Evolutionary conservation across 2,329 filamentous ascomycete genomes (phyloP).

Genomic region (Rasamsonia emersonii): DNA sequence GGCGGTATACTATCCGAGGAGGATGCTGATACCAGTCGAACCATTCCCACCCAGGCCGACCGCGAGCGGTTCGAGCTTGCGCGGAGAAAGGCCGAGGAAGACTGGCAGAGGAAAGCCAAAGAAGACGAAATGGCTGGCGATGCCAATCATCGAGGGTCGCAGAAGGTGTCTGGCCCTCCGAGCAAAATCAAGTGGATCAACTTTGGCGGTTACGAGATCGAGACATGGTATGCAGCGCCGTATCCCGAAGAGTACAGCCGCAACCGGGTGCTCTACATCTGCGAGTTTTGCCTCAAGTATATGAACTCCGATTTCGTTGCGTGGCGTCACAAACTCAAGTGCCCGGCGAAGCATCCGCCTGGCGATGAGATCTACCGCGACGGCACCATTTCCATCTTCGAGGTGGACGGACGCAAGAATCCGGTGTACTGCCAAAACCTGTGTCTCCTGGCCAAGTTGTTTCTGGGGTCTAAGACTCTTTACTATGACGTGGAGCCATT

Average conservation of each 20-base stretch:
- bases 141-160: constrained; percentile 54
- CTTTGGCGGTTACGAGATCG: constrained; percentile 94
- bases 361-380: constrained; percentile 98
- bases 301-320: constrained; percentile 99
- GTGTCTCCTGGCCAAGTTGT: constrained; percentile 89
- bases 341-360: constrained; percentile 89
- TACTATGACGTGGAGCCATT: constrained; percentile 99
- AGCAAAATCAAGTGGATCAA: constrained; percentile 99
- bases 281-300: constrained; percentile 98
- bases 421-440: constrained; percentile 95
- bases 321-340: constrained; percentile 96
- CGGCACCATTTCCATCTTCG: constrained; percentile 88
- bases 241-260: constrained; percentile 98
- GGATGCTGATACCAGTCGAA: constrained; percentile 86
- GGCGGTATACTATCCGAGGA: constrained; percentile 83
- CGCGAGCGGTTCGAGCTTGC: constrained; percentile 82
- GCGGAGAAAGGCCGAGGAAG: constrained; percentile 82
- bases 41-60: constrained; percentile 70
- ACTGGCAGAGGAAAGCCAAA: constrained; percentile 67
- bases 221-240: constrained; percentile 97
- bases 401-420: constrained; percentile 90
- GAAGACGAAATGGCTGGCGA: constrained; percentile 56
- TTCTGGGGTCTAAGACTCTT: constrained; percentile 93
- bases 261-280: constrained; percentile 95
- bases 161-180: constrained; percentile 73